Percentiles rank a stretch among this genome's conserved stretches.
These are phyloP conservation scores for Melampsora americana DNA, from an alignment of 1,284 basidiomycete species.

Conservation along the genomic window DNA sequence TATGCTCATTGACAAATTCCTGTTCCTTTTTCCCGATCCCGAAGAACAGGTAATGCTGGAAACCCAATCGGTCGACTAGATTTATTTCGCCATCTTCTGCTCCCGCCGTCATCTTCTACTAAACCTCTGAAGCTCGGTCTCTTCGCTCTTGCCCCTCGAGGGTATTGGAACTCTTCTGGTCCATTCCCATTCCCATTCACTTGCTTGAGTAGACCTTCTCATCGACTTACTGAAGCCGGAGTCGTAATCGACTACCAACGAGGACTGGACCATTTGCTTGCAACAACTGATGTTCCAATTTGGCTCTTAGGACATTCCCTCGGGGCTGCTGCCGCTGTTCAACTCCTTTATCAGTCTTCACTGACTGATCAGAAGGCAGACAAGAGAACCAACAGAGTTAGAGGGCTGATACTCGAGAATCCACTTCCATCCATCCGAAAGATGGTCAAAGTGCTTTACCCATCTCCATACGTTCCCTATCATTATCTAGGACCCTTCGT, in stretches of 20 bases:
- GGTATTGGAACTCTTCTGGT: constrained; percentile 20
- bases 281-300: not conserved
- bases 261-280: not conserved
- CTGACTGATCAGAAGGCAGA: too few species aligned
- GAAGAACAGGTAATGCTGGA: constrained; percentile 17
- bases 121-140: not conserved
- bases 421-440: constrained; percentile 12
- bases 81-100: constrained; percentile 11
- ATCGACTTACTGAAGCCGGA: not conserved
- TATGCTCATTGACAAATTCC: not conserved
- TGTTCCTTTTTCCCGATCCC: not conserved
- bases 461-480: constrained; percentile 4
- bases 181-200: constrained; percentile 31
- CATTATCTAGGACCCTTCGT: constrained; percentile 17
- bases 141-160: constrained; percentile 12
- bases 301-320: constrained; percentile 22
- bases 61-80: constrained; percentile 15
- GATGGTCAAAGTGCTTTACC: constrained; percentile 30
- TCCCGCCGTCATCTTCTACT: not conserved
- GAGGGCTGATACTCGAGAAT: constrained; percentile 28
- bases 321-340: constrained; percentile 12
- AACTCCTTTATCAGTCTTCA: not conserved
- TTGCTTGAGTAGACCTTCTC: not conserved
- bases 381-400: not conserved
- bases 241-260: constrained; percentile 1